Conservation (phyloP, 2,329 filamentous ascomycete species). For the Fonsecaea multimorphosa region DNA sequence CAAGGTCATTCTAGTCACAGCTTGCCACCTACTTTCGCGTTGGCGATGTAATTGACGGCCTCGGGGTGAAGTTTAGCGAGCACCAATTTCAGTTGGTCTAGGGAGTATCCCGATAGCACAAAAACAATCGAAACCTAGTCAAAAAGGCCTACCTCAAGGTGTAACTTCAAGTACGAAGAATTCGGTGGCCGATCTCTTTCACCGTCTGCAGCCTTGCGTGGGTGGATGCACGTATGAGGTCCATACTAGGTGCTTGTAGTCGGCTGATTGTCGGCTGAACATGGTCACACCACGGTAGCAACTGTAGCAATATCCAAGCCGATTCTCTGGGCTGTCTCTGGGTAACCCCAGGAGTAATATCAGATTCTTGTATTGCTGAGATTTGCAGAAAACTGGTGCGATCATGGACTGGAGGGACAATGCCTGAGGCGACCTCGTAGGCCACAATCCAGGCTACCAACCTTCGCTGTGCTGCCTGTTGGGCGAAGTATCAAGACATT, state of each 20-base stretch:
- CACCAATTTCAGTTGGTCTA: conserved; percentile 21
- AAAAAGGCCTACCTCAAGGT: background rate
- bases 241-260: too few relatives aligned
- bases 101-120: conserved; percentile 1
- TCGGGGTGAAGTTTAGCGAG: conserved; percentile 22
- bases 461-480: conserved; percentile 6
- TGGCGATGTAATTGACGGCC: conserved; percentile 21
- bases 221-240: too few relatives aligned
- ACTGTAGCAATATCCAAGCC: background rate
- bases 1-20: conserved; percentile 8
- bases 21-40: background rate
- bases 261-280: background rate
- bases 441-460: background rate
- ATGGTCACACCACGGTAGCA: background rate
- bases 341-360: background rate
- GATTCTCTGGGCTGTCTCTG: background rate
- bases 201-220: background rate
- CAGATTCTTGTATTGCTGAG: background rate
- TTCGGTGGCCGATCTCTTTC: too few relatives aligned
- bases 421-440: background rate
- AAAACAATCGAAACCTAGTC: conserved; percentile 8
- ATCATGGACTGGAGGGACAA: background rate
- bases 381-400: background rate
- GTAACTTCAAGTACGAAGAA: background rate
- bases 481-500: background rate